Evolutionary conservation across 2,329 filamentous ascomycete genomes (phyloP).

Genomic region (Exophiala dermatitidis): DNA sequence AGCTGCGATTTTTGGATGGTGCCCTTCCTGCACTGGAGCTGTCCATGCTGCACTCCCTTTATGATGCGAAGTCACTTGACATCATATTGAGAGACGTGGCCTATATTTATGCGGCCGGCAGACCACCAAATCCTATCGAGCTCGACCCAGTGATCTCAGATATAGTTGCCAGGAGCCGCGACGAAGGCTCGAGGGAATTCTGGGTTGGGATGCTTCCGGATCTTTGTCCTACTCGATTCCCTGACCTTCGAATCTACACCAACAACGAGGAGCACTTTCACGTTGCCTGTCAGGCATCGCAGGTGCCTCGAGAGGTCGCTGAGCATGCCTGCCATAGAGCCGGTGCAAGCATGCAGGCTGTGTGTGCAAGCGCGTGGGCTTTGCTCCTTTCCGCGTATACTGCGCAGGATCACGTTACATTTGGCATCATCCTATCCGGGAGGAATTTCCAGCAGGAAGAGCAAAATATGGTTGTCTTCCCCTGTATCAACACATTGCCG

Average conservation of each 20-base stretch:
- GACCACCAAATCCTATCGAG: constrained; percentile 23
- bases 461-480: constrained; percentile 54
- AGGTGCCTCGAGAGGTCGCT: constrained; percentile 41
- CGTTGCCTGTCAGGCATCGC: constrained; percentile 35
- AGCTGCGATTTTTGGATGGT: constrained; percentile 43
- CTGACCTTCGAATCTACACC: constrained; percentile 61
- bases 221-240: constrained; percentile 62
- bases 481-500: constrained; percentile 76
- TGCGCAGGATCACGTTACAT: constrained; percentile 66
- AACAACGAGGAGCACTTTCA: constrained; percentile 31
- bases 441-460: constrained; percentile 55
- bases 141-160: constrained; percentile 40
- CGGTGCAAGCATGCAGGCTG: constrained; percentile 68
- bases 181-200: constrained; percentile 42
- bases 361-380: constrained; percentile 71
- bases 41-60: constrained; percentile 71
- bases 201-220: constrained; percentile 55
- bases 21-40: constrained; percentile 38
- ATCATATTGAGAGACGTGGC: constrained; percentile 56
- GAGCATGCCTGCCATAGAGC: constrained; percentile 49
- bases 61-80: constrained; percentile 70
- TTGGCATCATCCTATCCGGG: constrained; percentile 75
- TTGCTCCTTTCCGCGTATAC: constrained; percentile 66
- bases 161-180: constrained; percentile 34
- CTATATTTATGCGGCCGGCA: constrained; percentile 32